Percentiles rank a stretch among this genome's conserved stretches.
These are phyloP conservation scores for Euptelea pleiosperma DNA, from an alignment of 164 flowering plant species.

Conservation along the genomic window DNA sequence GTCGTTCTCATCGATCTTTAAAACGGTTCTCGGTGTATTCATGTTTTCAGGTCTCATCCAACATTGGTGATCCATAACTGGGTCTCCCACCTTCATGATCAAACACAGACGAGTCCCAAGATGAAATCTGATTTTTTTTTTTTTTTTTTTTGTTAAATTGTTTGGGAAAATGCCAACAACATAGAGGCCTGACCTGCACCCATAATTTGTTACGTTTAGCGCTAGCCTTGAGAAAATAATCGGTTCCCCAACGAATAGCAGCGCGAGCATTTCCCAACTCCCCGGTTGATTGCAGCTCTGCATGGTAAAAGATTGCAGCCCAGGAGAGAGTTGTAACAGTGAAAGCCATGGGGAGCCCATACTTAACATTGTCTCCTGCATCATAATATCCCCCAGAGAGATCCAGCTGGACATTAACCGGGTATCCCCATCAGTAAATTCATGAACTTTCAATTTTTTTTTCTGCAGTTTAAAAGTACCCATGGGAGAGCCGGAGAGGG, in stretches of 20 bases:
- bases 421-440: background rate
- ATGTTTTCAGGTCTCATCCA: constrained; percentile 89
- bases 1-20: constrained; percentile 39
- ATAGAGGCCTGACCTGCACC: constrained; percentile 54
- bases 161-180: background rate
- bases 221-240: constrained; percentile 68
- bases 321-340: constrained; percentile 77
- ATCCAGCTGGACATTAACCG: constrained; percentile 42
- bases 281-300: constrained; percentile 52
- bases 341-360: constrained; percentile 89
- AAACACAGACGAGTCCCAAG: background rate
- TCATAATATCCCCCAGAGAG: constrained; percentile 90
- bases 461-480: too few species aligned
- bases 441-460: background rate
- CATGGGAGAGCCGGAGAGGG: background rate
- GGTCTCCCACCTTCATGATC: constrained; percentile 68
- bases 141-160: too few species aligned
- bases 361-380: constrained; percentile 95
- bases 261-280: constrained; percentile 47
- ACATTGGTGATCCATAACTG: constrained; percentile 69
- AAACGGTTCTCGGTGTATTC: constrained; percentile 66
- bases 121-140: background rate
- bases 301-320: constrained; percentile 46
- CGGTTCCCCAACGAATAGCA: constrained; percentile 83
- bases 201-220: constrained; percentile 39